phyloP scores from a whole-genome alignment of 441 rosid genomes.

The Breynia disticha region DNA sequence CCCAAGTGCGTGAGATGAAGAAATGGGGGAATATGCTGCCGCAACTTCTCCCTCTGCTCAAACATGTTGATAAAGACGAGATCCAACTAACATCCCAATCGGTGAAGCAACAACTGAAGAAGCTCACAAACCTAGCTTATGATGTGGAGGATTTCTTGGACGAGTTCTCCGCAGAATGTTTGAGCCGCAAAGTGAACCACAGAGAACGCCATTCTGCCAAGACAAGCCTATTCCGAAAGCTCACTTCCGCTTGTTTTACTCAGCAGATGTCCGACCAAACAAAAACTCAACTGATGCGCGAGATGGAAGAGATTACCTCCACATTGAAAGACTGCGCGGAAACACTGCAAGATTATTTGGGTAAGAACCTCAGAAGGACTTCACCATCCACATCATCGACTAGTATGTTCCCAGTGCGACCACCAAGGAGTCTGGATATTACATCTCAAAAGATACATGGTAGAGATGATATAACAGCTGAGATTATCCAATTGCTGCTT shows the following conservation, averaged over 20 bases:
- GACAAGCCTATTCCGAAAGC: background rate
- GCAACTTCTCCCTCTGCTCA: background rate
- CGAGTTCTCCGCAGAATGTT: background rate
- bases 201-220: too few species aligned
- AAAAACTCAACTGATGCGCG: slow-evolving; percentile 5
- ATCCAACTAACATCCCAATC: background rate
- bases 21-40: slow-evolving; percentile 1
- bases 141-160: slow-evolving; percentile 8
- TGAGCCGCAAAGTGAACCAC: background rate
- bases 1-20: background rate
- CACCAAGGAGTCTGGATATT: background rate
- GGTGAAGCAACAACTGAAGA: background rate
- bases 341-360: background rate
- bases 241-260: background rate
- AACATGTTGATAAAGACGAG: slow-evolving; percentile 2
- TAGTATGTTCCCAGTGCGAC: too few species aligned
- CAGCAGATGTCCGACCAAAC: background rate
- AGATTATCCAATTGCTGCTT: slow-evolving; percentile 5
- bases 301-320: slow-evolving; percentile 1
- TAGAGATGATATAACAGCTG: slow-evolving; percentile 1
- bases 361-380: background rate
- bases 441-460: too few species aligned
- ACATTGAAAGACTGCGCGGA: background rate
- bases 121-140: slow-evolving; percentile 3
- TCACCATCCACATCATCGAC: too few species aligned